Evolutionary conservation across 179 eudicot genomes (phyloP), one percentile per base, ranked within the genome.

Genomic region (Beta lomatogona): DNA sequence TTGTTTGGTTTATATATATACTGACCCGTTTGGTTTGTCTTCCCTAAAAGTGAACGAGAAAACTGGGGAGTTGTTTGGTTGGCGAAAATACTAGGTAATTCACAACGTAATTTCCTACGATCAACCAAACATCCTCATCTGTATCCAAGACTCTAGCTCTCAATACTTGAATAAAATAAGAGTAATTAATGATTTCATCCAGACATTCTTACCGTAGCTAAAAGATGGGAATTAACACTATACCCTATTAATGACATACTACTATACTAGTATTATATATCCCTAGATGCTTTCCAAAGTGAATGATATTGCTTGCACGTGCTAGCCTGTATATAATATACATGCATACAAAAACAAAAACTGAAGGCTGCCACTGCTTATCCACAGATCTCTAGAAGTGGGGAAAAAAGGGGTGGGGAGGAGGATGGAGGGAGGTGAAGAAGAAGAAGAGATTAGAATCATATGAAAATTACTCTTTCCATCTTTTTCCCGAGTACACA

Each of bases 361-460:
- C 80, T 78, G 71, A 85, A 85, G 77, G 80, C 87, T 81, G 87
- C 80, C 87, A 85, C 84, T 78, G 55, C 72, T 58, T 79, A 83
- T 77, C 84, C 87, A 85, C 85, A 75, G 80, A 82, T 85, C 85
- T 82, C 87, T 82, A 85, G 87, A 82, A 77, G 79, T 77, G 79
- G 81, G 78, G 64, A 80, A 79, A 75, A 71, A 70, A 28, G 67
- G 79, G 6, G 57, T 6, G 72, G 63, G 12, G 80, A 78, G 2
- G 31, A 21, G 65, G 70, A 60, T 59, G 66, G 65, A 79, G 63
- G 68, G 77, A 22, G 75, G 65, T 28, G 53, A 75, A 78, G 22
- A 9, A 48, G 53, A 48, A 48, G 53, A 48, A 48, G 53, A 48
- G 53, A 48, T 7, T 48, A 44, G 28, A 73, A 77, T 85, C 80